Evolutionary conservation across 345 rosid species (phyloP).

Genomic region (Pistacia vera): DNA sequence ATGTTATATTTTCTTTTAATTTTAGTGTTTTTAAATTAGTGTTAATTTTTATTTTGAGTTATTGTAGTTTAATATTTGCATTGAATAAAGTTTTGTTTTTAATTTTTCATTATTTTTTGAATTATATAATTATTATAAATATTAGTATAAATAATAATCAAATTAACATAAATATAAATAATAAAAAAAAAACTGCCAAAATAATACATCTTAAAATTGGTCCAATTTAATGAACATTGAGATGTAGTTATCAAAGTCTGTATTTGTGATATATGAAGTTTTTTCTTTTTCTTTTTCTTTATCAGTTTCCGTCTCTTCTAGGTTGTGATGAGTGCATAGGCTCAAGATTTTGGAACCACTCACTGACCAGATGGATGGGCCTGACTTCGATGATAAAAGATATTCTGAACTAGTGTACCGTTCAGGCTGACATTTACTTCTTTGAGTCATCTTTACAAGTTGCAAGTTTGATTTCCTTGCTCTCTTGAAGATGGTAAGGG

Average conservation of each 20-base stretch:
- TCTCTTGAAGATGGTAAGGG: neutral
- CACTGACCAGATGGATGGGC: neutral
- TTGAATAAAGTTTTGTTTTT: too few species aligned
- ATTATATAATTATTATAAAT: too few species aligned
- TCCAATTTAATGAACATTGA: neutral
- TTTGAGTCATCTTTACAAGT: neutral
- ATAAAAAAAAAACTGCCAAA: neutral
- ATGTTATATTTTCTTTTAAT: too few species aligned
- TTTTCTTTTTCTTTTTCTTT: neutral
- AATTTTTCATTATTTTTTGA: too few species aligned
- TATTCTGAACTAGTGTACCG: neutral
- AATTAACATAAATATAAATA: too few species aligned
- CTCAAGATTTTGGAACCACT: neutral
- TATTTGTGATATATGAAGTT: neutral
- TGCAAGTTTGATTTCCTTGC: neutral
- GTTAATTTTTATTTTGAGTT: too few species aligned
- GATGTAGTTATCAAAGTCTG: neutral
- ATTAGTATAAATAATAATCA: too few species aligned
- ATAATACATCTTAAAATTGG: neutral
- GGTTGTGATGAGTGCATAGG: constrained; percentile 1
- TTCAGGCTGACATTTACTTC: neutral
- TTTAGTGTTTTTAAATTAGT: too few species aligned
- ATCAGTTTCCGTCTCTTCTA: neutral
- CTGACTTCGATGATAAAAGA: neutral
- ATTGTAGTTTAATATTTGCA: too few species aligned